Evolutionary conservation across 129 eudicot genomes (phyloP).

Genomic region (Flaveria robusta): DNA sequence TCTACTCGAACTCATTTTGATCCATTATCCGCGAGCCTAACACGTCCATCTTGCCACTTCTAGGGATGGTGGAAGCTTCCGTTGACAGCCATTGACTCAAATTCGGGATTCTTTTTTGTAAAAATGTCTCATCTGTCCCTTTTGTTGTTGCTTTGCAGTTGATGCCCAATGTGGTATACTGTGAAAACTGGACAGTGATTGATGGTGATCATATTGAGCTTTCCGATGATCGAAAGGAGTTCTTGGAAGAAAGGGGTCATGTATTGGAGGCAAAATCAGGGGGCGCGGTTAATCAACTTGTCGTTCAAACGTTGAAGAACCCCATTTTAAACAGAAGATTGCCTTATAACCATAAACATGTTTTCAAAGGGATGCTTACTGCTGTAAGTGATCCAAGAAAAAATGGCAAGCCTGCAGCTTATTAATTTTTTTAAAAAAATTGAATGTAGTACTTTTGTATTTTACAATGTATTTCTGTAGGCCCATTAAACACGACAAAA

Average conservation of each 20-base stretch:
- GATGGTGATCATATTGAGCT: conserved; percentile 87
- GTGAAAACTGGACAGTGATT: conserved; percentile 75
- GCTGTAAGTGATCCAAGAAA: conserved; percentile 90
- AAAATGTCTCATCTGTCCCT: background rate
- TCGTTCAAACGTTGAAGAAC: conserved; percentile 53
- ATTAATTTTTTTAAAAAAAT: conserved; percentile 6
- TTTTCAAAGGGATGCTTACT: conserved; percentile 53
- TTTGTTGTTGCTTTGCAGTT: conserved; percentile 44
- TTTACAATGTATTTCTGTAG: background rate
- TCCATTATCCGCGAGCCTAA: background rate
- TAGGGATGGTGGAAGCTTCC: background rate
- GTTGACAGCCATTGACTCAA: background rate
- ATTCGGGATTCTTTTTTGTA: background rate
- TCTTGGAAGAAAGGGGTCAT: conserved; percentile 78
- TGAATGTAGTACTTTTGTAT: background rate
- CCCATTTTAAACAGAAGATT: conserved; percentile 32
- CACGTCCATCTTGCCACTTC: background rate
- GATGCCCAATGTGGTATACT: conserved; percentile 63
- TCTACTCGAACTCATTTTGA: background rate
- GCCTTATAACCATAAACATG: conserved; percentile 16
- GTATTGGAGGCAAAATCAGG: conserved; percentile 49
- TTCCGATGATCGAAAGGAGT: conserved; percentile 42
- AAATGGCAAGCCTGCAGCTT: conserved; percentile 77
- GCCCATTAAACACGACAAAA: too few species aligned
- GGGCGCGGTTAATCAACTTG: conserved; percentile 74